These are phyloP conservation scores for Mucor mucedo DNA, from an alignment of 371 early-diverging fungal genomes.

Conservation along the genomic window DNA sequence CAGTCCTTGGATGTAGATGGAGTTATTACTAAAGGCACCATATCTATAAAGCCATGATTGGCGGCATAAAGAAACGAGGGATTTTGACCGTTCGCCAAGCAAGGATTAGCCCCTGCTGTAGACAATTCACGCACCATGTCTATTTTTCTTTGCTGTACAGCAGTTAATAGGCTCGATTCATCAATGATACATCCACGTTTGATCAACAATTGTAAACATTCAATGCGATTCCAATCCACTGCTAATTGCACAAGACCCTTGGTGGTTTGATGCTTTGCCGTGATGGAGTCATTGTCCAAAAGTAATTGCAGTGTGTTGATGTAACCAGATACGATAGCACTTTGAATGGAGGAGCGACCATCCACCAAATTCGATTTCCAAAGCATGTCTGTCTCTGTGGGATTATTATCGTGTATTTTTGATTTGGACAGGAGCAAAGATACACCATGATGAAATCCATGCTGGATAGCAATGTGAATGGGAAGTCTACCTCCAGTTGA, in stretches of 20 bases:
- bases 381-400: slow-evolving; percentile 15
- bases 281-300: slow-evolving; percentile 16
- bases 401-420: slow-evolving; percentile 16
- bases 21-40: slow-evolving; percentile 41
- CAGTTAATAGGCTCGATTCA: slow-evolving; percentile 22
- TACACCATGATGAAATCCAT: slow-evolving; percentile 33
- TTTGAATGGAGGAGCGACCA: slow-evolving; percentile 25
- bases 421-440: slow-evolving; percentile 20
- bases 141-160: slow-evolving; percentile 54
- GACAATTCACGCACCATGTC: slow-evolving; percentile 44
- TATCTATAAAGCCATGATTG: slow-evolving; percentile 49
- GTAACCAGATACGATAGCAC: slow-evolving; percentile 37
- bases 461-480: slow-evolving; percentile 35
- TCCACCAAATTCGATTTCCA: slow-evolving; percentile 14
- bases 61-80: slow-evolving; percentile 48
- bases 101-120: slow-evolving; percentile 33
- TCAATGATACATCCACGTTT: slow-evolving; percentile 28
- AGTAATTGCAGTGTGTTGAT: slow-evolving; percentile 25
- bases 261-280: not conserved
- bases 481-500: slow-evolving; percentile 31
- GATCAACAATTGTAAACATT: slow-evolving; percentile 35
- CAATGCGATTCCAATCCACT: slow-evolving; percentile 44
- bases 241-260: slow-evolving; percentile 22
- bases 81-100: slow-evolving; percentile 34
- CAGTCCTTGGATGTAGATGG: slow-evolving; percentile 36